Evolutionary conservation across 805 yeast genomes (phyloP).

Genomic region (Candida sphagnicola): DNA sequence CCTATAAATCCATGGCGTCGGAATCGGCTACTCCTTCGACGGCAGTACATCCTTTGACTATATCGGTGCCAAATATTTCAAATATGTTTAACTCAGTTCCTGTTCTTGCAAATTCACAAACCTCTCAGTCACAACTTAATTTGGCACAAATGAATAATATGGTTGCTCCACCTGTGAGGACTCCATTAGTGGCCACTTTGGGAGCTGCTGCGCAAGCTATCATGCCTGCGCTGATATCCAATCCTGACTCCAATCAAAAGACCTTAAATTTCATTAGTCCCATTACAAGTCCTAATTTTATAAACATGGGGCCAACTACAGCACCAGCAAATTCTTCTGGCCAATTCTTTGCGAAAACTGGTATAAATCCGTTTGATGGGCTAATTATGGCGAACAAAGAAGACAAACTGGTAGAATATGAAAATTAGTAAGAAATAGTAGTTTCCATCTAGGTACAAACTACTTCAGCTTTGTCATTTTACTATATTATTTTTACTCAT

Average conservation of each 20-base stretch:
- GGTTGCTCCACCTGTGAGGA: constrained; percentile 16
- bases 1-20: constrained; percentile 27
- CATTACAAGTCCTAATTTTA: constrained; percentile 15
- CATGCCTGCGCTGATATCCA: constrained; percentile 10
- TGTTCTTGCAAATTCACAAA: constrained; percentile 17
- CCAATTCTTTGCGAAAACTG: constrained; percentile 31
- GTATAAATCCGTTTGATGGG: constrained; percentile 38
- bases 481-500: no score
- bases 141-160: constrained; percentile 6
- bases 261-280: constrained; percentile 8
- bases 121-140: constrained; percentile 6
- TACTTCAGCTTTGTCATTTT: no score
- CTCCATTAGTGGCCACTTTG: constrained; percentile 22
- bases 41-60: constrained; percentile 20
- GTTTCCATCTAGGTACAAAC: no score
- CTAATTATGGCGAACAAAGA: constrained; percentile 22
- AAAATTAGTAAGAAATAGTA: no score
- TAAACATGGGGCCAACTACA: constrained; percentile 10
- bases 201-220: constrained; percentile 26
- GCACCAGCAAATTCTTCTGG: constrained; percentile 31
- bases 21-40: constrained; percentile 13
- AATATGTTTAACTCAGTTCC: constrained; percentile 29
- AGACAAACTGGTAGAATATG: constrained; percentile 7
- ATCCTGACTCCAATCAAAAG: not conserved
- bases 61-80: constrained; percentile 30